Evolutionary conservation across 805 yeast genomes (phyloP).

Genomic region (Saitoella complicata): DNA sequence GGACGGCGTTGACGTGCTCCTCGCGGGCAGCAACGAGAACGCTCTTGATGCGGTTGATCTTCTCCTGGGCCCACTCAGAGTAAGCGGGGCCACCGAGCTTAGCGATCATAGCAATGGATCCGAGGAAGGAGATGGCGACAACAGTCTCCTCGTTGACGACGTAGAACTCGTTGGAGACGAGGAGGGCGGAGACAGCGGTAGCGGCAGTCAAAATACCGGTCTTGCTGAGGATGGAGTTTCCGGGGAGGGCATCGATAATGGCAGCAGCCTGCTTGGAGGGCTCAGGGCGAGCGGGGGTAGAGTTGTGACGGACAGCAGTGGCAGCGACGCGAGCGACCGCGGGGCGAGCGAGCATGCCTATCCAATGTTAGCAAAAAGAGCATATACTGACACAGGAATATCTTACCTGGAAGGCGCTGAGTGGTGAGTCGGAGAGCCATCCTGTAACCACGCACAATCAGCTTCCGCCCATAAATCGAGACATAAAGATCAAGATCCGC

Average conservation of each 20-base stretch:
- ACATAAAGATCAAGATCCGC: no score
- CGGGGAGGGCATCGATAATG: conserved; percentile 84
- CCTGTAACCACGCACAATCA: no score
- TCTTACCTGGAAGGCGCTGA: no score
- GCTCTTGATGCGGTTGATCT: conserved; percentile 63
- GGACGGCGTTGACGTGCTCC: conserved; percentile 83
- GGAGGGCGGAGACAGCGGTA: conserved; percentile 86
- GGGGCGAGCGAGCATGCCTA: no score
- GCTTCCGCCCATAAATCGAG: no score
- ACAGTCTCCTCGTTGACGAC: conserved; percentile 90
- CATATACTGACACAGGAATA: no score
- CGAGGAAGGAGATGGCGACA: conserved; percentile 62
- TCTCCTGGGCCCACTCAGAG: conserved; percentile 83
- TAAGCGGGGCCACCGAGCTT: conserved; percentile 88
- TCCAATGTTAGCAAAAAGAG: no score
- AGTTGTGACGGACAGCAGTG: conserved; percentile 1
- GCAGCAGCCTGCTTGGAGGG: conserved; percentile 86
- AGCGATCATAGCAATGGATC: conserved; percentile 58
- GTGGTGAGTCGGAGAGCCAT: neutral
- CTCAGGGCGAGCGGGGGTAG: conserved; percentile 29
- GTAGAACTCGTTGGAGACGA: conserved; percentile 82
- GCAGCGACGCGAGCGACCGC: neutral
- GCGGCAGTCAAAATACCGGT: conserved; percentile 91
- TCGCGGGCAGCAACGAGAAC: conserved; percentile 76
- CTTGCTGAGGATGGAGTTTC: conserved; percentile 72